Base-by-base conservation (phyloP, 2,329 filamentous ascomycete genomes). In the Alternaria triticina region DNA sequence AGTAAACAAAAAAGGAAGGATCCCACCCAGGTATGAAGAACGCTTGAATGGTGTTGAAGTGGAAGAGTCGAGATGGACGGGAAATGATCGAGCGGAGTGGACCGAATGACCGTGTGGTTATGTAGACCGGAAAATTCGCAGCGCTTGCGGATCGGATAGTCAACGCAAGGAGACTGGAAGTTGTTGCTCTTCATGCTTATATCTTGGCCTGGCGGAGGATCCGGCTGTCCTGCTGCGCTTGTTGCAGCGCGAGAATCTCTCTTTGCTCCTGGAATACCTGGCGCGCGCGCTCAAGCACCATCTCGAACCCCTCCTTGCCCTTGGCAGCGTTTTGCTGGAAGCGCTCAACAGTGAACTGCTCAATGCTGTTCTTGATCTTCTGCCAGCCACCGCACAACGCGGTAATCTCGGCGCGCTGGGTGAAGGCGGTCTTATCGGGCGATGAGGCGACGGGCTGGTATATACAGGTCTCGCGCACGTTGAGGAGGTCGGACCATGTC, bases 341-440 rank as follows among this genome's bases (percentile, higher is more conserved):
- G 58, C 93, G 86, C 69, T 91, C 91, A 47, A 98, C 91, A 45
- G 94, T 91, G 56, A 92, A 90, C 73, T 98, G 94, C 84, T 99
- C 96, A 73, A 99, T 96, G 79, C 90, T 93, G 82, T 96, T 97
- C 86, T 93, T 96, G 79, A 98, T 94, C 78, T 94, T 93, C 83
- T 97, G 93, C 94, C 96, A 99, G 66, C 96, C 96, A 70, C 96
- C 95, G 80, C 94, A 97, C 10, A 98, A 85, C 1, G 96, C 96
- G 2, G 94, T 97, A 77, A 99, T 95, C 82, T 94, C 89, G 43
- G 96, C 96, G 65, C 93, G 90, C 83, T 99, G 96, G 51, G 89
- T 86, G 77, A 99, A 98, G 67, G 91, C 87, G 3, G 96, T 99
- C 79, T 83, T 86, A 40, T 82, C 87, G 6, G 86, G 86, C 6